These are phyloP conservation scores for Clarireedia homoeocarpa DNA, from an alignment of 2,329 filamentous ascomycete genomes.

Conservation along the genomic window DNA sequence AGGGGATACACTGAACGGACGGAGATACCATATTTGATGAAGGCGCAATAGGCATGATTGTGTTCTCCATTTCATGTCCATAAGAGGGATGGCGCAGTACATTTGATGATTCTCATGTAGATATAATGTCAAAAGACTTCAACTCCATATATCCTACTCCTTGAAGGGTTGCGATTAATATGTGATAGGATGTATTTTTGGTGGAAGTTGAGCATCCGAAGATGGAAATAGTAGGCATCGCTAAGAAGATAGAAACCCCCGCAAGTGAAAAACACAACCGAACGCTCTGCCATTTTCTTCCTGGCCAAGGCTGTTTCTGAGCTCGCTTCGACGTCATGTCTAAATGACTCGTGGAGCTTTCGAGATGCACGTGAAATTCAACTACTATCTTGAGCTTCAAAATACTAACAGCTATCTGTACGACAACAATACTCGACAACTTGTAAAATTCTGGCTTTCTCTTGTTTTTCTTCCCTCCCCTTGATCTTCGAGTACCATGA, in stretches of 20 bases:
- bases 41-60: slow-evolving; percentile 4
- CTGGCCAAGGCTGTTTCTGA: background rate
- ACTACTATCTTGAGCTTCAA: background rate
- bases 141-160: background rate
- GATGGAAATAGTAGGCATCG: too few species aligned
- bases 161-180: too few species aligned
- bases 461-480: background rate
- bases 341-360: background rate
- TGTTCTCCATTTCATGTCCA: slow-evolving; percentile 1
- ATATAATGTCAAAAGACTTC: background rate
- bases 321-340: slow-evolving; percentile 19
- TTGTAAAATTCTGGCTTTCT: background rate
- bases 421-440: background rate
- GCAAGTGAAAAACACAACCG: too few species aligned
- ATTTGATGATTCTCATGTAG: background rate
- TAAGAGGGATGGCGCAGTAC: background rate
- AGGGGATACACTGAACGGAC: background rate
- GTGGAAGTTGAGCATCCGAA: too few species aligned
- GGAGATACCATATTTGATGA: slow-evolving; percentile 8
- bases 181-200: too few species aligned
- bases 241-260: too few species aligned
- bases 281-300: background rate
- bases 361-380: slow-evolving; percentile 4
- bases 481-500: slow-evolving; percentile 17
- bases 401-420: background rate